phyloP scores from a whole-genome alignment of 768 basidiomycete species.

The Lactarius psammicola region DNA sequence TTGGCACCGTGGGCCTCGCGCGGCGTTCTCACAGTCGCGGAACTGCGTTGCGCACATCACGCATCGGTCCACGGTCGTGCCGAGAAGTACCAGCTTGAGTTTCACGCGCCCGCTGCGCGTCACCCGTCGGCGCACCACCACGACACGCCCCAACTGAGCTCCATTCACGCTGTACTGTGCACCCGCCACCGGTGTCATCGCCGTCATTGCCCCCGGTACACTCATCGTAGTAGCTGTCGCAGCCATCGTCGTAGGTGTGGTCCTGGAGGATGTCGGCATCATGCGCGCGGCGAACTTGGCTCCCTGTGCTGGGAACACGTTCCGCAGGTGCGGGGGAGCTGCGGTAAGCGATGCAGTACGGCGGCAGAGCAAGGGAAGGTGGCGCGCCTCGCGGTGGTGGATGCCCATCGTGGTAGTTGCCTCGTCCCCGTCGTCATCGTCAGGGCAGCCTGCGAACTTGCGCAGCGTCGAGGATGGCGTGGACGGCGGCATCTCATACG shows the following conservation, averaged over 20 bases:
- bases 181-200: background rate
- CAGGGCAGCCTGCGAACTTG: conserved; percentile 15
- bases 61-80: conserved; percentile 27
- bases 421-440: conserved; percentile 7
- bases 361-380: conserved; percentile 15
- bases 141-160: conserved; percentile 24
- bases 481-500: conserved; percentile 17
- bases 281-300: conserved; percentile 1
- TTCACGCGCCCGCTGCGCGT: conserved; percentile 28
- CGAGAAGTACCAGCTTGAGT: conserved; percentile 28
- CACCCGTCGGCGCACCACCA: conserved; percentile 26
- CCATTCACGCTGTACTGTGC: conserved; percentile 15
- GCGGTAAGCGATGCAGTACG: conserved; percentile 10
- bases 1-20: conserved; percentile 20
- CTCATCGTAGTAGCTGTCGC: too few relatives aligned
- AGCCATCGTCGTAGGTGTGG: background rate
- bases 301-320: conserved; percentile 12
- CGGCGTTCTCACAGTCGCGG: conserved; percentile 23
- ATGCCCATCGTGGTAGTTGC: background rate
- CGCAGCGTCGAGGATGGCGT: conserved; percentile 1
- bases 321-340: conserved; percentile 15
- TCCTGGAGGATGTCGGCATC: background rate
- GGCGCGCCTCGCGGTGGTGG: conserved; percentile 24
- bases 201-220: too few relatives aligned
- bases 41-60: conserved; percentile 27